Conservation (phyloP, 768 basidiomycete genomes). For the Xerocomus brunneocitrinus region DNA sequence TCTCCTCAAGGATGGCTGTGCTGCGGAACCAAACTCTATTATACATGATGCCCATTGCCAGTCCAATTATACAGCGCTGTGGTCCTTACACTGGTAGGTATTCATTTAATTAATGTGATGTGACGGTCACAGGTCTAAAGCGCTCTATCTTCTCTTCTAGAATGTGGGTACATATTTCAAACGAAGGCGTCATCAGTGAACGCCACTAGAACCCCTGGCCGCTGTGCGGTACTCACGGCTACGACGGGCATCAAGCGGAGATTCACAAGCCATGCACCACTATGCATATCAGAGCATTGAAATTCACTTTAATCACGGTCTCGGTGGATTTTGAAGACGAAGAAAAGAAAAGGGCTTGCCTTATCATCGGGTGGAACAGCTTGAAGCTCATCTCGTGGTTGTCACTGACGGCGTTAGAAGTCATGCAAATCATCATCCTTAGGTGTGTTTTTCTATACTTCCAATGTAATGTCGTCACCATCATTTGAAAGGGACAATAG, state of each 20-base stretch:
- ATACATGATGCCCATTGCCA: slow-evolving; percentile 13
- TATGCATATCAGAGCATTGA: slow-evolving; percentile 14
- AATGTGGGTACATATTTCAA: slow-evolving; percentile 3
- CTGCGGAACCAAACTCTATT: not conserved
- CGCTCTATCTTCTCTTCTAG: slow-evolving; percentile 18
- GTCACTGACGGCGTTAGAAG: slow-evolving; percentile 25
- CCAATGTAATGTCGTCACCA: not conserved
- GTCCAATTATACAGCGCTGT: slow-evolving; percentile 21
- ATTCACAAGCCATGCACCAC: slow-evolving; percentile 16
- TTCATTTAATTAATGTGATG: slow-evolving; percentile 15
- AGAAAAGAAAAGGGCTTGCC: slow-evolving; percentile 8
- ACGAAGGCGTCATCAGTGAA: slow-evolving; percentile 10
- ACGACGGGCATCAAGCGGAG: slow-evolving; percentile 28
- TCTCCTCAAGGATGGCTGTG: not conserved
- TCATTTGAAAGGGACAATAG: slow-evolving; percentile 13
- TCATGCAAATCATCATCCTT: slow-evolving; percentile 7
- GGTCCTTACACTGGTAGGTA: slow-evolving; percentile 16
- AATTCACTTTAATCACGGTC: slow-evolving; percentile 15
- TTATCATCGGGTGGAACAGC: slow-evolving; percentile 13
- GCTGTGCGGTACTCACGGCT: slow-evolving; percentile 15
- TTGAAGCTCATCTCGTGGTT: slow-evolving; percentile 19
- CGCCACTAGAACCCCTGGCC: slow-evolving; percentile 9
- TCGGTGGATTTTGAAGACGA: slow-evolving; percentile 17
- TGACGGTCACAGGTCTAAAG: slow-evolving; percentile 6
- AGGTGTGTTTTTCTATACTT: slow-evolving; percentile 10